Evolutionary conservation across 2,329 filamentous ascomycete genomes (phyloP).

Genomic region (Alternaria conjuncta): DNA sequence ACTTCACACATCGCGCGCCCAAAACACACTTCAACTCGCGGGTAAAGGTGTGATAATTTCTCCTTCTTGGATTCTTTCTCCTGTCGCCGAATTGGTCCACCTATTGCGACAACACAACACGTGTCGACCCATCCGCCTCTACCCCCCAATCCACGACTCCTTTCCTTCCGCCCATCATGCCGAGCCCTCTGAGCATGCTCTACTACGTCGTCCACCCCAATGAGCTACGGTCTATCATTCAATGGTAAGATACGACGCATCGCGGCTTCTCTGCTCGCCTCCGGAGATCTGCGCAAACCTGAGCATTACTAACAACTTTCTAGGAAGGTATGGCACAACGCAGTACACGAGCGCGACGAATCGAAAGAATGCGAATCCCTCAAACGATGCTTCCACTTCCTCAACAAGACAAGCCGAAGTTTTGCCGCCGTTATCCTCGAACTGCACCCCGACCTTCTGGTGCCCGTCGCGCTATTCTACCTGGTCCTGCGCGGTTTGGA

Average conservation of each 20-base stretch:
- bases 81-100: constrained; percentile 9
- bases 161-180: constrained; percentile 37
- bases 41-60: not conserved
- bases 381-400: constrained; percentile 82
- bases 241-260: constrained; percentile 70
- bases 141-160: constrained; percentile 16
- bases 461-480: constrained; percentile 92
- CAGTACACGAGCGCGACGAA: constrained; percentile 82
- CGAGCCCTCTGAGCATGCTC: constrained; percentile 58
- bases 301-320: constrained; percentile 14
- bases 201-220: constrained; percentile 79
- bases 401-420: constrained; percentile 88
- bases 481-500: constrained; percentile 89
- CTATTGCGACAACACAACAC: constrained; percentile 3
- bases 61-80: not conserved
- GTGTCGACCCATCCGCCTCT: constrained; percentile 7
- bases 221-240: constrained; percentile 81
- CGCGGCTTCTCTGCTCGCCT: not conserved
- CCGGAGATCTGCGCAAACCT: not conserved
- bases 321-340: constrained; percentile 97
- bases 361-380: constrained; percentile 76
- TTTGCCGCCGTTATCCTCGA: constrained; percentile 95
- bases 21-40: not conserved
- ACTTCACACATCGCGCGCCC: constrained; percentile 1
- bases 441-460: constrained; percentile 89